Conservation (phyloP, 148 eudicot species). For the Cornus controversa region DNA sequence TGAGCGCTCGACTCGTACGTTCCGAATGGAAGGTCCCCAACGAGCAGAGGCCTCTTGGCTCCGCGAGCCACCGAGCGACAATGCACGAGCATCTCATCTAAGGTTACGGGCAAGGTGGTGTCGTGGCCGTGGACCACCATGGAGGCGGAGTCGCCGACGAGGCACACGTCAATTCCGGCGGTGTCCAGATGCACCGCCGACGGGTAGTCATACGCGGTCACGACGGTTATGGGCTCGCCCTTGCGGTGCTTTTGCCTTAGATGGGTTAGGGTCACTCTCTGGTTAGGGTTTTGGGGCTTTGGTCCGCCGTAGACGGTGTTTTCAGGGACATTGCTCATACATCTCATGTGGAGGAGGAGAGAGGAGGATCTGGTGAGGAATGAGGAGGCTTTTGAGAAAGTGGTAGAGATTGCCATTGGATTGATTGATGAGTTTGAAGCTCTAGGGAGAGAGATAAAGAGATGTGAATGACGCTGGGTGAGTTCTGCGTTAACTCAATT, state of each 20-base stretch:
- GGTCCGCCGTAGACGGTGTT: slow-evolving; percentile 97
- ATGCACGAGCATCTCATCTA: slow-evolving; percentile 92
- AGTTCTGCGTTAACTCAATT: background rate
- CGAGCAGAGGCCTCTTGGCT: slow-evolving; percentile 70
- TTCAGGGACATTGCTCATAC: slow-evolving; percentile 83
- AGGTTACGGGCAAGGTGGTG: slow-evolving; percentile 77
- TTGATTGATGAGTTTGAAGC: background rate
- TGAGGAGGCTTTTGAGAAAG: slow-evolving; percentile 5
- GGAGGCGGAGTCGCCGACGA: slow-evolving; percentile 90
- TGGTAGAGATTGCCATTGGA: slow-evolving; percentile 19
- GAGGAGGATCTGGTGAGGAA: background rate
- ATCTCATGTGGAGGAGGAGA: background rate
- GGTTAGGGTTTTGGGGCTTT: slow-evolving; percentile 58
- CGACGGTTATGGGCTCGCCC: slow-evolving; percentile 72
- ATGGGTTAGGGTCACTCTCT: slow-evolving; percentile 63
- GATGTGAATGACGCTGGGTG: background rate
- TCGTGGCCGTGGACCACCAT: slow-evolving; percentile 97
- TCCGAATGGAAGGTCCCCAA: slow-evolving; percentile 94
- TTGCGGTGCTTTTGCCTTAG: slow-evolving; percentile 61
- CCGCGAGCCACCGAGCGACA: slow-evolving; percentile 94
- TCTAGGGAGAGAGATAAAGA: background rate
- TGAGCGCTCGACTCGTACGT: slow-evolving; percentile 67
- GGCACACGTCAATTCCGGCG: slow-evolving; percentile 83
- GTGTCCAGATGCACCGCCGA: slow-evolving; percentile 82
- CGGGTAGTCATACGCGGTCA: slow-evolving; percentile 92